Percentiles rank a stretch among this genome's conserved stretches.
Conservation (phyloP, 805 yeast species). For the Teunomyces stri region DNA sequence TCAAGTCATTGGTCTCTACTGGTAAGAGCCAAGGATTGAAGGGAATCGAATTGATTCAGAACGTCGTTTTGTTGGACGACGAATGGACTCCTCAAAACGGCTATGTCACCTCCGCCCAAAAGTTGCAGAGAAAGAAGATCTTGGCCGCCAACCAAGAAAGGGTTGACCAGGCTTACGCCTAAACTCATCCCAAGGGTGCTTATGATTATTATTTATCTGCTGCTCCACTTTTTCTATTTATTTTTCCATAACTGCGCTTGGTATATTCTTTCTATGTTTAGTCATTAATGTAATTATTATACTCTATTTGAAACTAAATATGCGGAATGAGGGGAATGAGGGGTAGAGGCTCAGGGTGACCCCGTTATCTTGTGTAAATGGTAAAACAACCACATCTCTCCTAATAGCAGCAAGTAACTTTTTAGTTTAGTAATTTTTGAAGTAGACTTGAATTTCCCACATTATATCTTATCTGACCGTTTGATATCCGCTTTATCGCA, state of each 20-base stretch:
- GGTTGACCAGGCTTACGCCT: constrained; percentile 62
- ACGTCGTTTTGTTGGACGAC: constrained; percentile 73
- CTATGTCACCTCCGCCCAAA: constrained; percentile 91
- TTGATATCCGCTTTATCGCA: too few relatives aligned
- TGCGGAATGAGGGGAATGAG: not conserved
- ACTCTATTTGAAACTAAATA: not conserved
- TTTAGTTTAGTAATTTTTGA: too few relatives aligned
- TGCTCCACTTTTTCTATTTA: not conserved
- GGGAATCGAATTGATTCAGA: constrained; percentile 83
- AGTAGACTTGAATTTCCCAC: too few relatives aligned
- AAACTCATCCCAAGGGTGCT: not conserved
- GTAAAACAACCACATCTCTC: not conserved
- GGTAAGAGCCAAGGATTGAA: constrained; percentile 77
- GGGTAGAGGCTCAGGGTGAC: not conserved
- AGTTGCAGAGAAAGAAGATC: constrained; percentile 90
- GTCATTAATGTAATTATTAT: constrained; percentile 1
- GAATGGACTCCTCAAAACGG: constrained; percentile 99
- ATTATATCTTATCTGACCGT: too few relatives aligned
- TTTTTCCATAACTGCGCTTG: not conserved
- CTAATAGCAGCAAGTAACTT: not conserved
- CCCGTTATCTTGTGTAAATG: not conserved
- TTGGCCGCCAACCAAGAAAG: constrained; percentile 62
- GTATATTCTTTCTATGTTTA: constrained; percentile 1
- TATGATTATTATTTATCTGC: not conserved
- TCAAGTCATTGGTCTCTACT: constrained; percentile 61